Evolutionary conservation across 108 stramenopile species (phyloP).

Genomic region (Epipyxis sp.): DNA sequence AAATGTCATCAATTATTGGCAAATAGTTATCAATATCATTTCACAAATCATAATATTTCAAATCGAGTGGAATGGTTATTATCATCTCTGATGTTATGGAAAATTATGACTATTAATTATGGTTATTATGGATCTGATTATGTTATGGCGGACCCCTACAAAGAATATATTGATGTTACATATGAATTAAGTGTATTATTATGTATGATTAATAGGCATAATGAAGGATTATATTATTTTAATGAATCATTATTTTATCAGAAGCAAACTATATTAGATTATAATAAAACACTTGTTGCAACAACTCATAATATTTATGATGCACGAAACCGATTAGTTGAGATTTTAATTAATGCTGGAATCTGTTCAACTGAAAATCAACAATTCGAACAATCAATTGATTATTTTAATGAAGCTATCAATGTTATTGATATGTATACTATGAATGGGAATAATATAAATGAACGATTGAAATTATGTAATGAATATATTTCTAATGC

Average conservation of each 20-base stretch:
- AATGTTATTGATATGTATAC: no score
- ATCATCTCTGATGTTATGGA: background rate
- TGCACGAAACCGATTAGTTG: no score
- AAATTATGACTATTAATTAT: background rate
- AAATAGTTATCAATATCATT: background rate
- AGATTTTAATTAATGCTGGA: no score
- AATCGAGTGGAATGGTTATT: no score
- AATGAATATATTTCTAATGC: no score
- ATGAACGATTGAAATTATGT: no score
- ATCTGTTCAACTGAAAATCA: no score
- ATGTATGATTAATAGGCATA: background rate
- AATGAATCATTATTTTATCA: background rate
- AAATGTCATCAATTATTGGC: background rate
- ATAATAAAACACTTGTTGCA: background rate
- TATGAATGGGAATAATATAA: no score
- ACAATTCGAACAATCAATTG: no score
- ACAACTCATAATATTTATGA: no score
- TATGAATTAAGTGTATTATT: background rate
- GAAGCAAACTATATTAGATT: background rate
- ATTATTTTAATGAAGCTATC: no score
- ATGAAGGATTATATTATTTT: background rate
- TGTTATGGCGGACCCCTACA: background rate
- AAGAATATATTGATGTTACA: constrained; percentile 15
- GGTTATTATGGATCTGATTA: background rate
- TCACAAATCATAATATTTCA: background rate